These are phyloP conservation scores for Macadamia integrifolia DNA, from an alignment of 164 flowering plant genomes.

Conservation along the genomic window DNA sequence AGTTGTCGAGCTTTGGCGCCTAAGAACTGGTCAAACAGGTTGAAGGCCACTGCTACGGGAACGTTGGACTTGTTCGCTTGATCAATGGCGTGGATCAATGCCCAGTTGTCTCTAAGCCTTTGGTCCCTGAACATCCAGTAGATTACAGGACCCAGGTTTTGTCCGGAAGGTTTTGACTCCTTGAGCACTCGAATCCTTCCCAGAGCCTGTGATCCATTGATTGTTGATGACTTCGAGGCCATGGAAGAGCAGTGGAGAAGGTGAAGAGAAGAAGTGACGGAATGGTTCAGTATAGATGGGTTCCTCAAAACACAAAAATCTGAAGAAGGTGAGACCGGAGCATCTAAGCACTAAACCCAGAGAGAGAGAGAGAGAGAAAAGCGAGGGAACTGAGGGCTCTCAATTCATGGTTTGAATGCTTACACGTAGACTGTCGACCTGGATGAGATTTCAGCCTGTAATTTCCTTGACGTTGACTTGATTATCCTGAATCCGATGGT, in stretches of 20 bases:
- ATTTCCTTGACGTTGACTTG: too few species aligned
- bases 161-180: conserved; percentile 24
- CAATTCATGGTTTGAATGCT: too few species aligned
- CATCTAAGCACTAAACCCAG: too few species aligned
- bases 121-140: conserved; percentile 99
- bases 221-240: conserved; percentile 19
- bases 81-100: conserved; percentile 84
- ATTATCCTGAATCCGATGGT: too few species aligned
- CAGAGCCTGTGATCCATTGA: conserved; percentile 15
- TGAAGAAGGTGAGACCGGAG: not conserved
- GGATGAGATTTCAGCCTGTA: too few species aligned
- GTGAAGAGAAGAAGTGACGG: not conserved
- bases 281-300: not conserved
- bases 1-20: conserved; percentile 86
- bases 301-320: not conserved
- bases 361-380: too few species aligned
- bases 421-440: too few species aligned
- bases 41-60: conserved; percentile 81
- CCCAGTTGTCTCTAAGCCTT: conserved; percentile 87
- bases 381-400: too few species aligned
- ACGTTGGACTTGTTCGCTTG: conserved; percentile 62
- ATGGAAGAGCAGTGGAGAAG: conserved; percentile 12
- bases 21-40: conserved; percentile 68
- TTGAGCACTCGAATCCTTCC: conserved; percentile 66
- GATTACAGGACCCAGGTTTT: conserved; percentile 62